Percentiles rank a stretch among this genome's conserved stretches.
These are phyloP conservation scores for Mortierella alpina DNA, from an alignment of 192 early-diverging fungal species.

Conservation along the genomic window DNA sequence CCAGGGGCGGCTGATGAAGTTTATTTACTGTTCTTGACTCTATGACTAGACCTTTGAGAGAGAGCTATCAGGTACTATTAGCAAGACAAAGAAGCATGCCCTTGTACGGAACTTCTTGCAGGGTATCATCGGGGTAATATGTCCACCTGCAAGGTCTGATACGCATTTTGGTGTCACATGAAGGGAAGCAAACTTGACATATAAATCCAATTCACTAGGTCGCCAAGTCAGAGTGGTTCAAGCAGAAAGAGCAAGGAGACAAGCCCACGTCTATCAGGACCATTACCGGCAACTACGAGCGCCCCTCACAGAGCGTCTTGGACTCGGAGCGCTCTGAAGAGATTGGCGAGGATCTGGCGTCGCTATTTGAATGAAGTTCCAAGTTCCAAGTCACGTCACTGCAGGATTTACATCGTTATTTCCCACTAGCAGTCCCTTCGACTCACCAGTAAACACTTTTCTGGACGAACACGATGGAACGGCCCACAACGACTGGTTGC, in stretches of 20 bases:
- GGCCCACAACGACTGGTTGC: too few relatives aligned
- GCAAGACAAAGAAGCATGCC: constrained; percentile 38
- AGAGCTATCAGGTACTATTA: constrained; percentile 13
- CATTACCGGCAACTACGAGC: constrained; percentile 34
- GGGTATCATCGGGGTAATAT: constrained; percentile 46
- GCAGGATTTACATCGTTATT: too few relatives aligned
- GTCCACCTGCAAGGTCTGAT: too few relatives aligned
- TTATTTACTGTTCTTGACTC: not conserved
- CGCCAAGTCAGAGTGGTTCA: constrained; percentile 53
- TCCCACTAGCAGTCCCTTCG: too few relatives aligned
- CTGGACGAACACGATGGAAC: too few relatives aligned
- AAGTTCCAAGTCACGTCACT: not conserved
- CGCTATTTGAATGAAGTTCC: constrained; percentile 25
- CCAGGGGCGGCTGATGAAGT: not conserved
- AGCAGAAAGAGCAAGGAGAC: constrained; percentile 31
- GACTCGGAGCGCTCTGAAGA: constrained; percentile 39
- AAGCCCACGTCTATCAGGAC: constrained; percentile 17
- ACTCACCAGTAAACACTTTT: too few relatives aligned
- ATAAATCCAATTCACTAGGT: constrained; percentile 7
- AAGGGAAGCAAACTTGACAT: not conserved
- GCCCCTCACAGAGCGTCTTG: constrained; percentile 26
- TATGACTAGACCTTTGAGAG: constrained; percentile 32
- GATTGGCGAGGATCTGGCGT: constrained; percentile 39
- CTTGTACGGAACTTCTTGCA: constrained; percentile 45
- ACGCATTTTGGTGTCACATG: not conserved